phyloP scores from a whole-genome alignment of 352 stramenopile genomes.

The Globisporangium rhizosaccharum region DNA sequence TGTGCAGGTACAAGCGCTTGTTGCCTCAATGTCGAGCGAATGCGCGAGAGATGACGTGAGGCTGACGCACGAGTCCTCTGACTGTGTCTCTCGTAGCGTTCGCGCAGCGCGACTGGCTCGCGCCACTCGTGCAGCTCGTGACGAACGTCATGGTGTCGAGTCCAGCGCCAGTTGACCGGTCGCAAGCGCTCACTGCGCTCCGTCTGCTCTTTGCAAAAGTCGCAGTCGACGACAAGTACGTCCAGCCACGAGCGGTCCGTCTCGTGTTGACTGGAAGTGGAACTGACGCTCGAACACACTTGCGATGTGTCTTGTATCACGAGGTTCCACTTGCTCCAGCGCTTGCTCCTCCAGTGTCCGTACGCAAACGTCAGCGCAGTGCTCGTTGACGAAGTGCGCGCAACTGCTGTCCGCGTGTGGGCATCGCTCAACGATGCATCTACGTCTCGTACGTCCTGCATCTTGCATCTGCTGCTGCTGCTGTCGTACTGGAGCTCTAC shows the following conservation, averaged over 20 bases:
- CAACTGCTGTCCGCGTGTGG: constrained; percentile 39
- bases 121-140: constrained; percentile 47
- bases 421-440: constrained; percentile 10
- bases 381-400: constrained; percentile 55
- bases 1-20: neutral
- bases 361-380: constrained; percentile 70
- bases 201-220: constrained; percentile 35
- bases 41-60: neutral
- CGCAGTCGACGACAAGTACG: constrained; percentile 28
- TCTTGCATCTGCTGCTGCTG: too few species aligned
- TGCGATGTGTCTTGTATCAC: neutral
- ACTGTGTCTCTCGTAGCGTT: constrained; percentile 19
- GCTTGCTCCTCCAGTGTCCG: constrained; percentile 44
- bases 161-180: constrained; percentile 32
- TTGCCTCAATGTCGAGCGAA: neutral
- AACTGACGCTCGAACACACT: neutral
- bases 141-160: constrained; percentile 74
- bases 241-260: neutral
- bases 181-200: constrained; percentile 29
- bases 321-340: constrained; percentile 47
- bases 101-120: constrained; percentile 42
- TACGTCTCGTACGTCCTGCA: constrained; percentile 25
- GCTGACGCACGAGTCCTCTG: neutral
- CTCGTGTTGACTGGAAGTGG: neutral
- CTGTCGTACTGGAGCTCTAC: neutral